These are phyloP conservation scores for Medicago truncatula DNA, from an alignment of 306 rosid genomes.

Conservation along the genomic window DNA sequence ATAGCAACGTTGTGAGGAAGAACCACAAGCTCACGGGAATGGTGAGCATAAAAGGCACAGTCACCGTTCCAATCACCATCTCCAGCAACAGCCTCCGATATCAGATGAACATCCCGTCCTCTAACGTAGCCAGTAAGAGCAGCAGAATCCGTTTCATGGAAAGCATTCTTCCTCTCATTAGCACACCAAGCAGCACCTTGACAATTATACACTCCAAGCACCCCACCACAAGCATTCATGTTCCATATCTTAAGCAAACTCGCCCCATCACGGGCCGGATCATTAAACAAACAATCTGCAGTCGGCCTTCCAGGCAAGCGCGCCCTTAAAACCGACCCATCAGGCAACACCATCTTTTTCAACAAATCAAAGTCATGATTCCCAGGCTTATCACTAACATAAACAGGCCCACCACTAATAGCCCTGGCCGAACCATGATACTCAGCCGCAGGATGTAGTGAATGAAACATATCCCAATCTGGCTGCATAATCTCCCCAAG, in stretches of 20 bases:
- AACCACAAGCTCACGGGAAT: slow-evolving; percentile 51
- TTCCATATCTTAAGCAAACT: slow-evolving; percentile 95
- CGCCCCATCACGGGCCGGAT: slow-evolving; percentile 85
- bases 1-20: slow-evolving; percentile 71
- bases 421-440: slow-evolving; percentile 95
- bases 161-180: slow-evolving; percentile 65
- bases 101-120: slow-evolving; percentile 75
- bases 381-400: slow-evolving; percentile 93
- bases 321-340: slow-evolving; percentile 81
- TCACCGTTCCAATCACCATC: slow-evolving; percentile 70
- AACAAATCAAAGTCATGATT: slow-evolving; percentile 75
- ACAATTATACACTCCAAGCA: slow-evolving; percentile 84
- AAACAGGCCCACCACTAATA: slow-evolving; percentile 90
- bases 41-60: slow-evolving; percentile 60
- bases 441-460: slow-evolving; percentile 81
- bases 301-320: slow-evolving; percentile 94
- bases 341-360: slow-evolving; percentile 75
- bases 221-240: slow-evolving; percentile 81
- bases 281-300: slow-evolving; percentile 75
- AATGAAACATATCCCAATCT: slow-evolving; percentile 99
- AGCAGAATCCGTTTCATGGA: slow-evolving; percentile 58
- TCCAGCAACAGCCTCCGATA: slow-evolving; percentile 47
- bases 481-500: slow-evolving; percentile 94
- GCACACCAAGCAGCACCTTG: slow-evolving; percentile 97
- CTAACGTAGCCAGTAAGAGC: slow-evolving; percentile 63